phyloP scores from a whole-genome alignment of 129 eudicot genomes.

The Tagetes erecta region DNA sequence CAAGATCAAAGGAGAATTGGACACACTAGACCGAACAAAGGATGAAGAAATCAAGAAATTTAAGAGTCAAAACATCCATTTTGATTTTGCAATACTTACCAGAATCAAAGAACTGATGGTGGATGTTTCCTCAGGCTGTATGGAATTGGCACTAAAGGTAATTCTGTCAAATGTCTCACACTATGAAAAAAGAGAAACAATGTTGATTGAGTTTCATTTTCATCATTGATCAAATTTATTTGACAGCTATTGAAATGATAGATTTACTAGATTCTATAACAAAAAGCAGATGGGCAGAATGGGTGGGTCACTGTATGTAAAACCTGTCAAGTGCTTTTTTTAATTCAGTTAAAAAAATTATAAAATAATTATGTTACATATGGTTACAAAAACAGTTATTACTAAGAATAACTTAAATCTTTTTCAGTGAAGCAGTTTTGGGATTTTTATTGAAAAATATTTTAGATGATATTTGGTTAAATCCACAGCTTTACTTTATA shows the following conservation, averaged over 20 bases:
- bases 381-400: not conserved
- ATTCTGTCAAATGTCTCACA: not conserved
- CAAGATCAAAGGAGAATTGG: constrained; percentile 72
- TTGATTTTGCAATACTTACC: constrained; percentile 71
- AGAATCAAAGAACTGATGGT: constrained; percentile 76
- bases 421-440: not conserved
- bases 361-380: not conserved
- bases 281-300: not conserved
- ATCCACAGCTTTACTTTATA: not conserved
- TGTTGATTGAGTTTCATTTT: not conserved
- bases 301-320: not conserved
- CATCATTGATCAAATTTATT: not conserved
- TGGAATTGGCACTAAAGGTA: constrained; percentile 81
- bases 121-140: constrained; percentile 72
- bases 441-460: not conserved
- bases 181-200: not conserved
- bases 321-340: not conserved
- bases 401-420: not conserved
- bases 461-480: not conserved
- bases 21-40: constrained; percentile 67
- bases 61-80: constrained; percentile 60
- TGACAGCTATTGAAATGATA: not conserved
- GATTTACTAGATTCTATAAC: not conserved
- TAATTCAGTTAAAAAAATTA: not conserved
- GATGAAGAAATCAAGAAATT: constrained; percentile 76